Conservation (phyloP, 2,329 filamentous ascomycete species). For the Ilyonectria sp. region DNA sequence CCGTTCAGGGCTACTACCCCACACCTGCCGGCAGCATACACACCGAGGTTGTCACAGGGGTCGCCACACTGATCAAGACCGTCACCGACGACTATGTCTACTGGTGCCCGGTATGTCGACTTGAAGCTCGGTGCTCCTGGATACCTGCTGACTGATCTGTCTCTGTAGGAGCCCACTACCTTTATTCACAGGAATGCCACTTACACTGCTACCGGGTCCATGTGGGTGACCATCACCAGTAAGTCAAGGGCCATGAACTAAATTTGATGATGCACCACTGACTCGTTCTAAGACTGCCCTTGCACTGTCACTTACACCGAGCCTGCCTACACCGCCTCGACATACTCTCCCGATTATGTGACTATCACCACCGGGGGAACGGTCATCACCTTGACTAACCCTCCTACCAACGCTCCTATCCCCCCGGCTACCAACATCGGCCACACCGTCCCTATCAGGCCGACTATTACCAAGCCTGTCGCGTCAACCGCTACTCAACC, state of each 20-base stretch:
- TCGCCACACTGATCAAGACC: conserved; percentile 52
- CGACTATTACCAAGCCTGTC: conserved; percentile 30
- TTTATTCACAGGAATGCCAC: conserved; percentile 59
- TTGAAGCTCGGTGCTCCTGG: too few species aligned
- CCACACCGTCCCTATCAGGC: conserved; percentile 27
- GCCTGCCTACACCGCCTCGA: conserved; percentile 13
- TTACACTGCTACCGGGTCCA: conserved; percentile 59
- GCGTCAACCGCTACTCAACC: conserved; percentile 28
- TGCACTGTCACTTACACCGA: conserved; percentile 58
- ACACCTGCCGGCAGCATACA: not conserved
- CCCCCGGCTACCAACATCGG: conserved; percentile 11
- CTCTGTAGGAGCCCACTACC: conserved; percentile 48
- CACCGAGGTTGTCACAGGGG: conserved; percentile 32
- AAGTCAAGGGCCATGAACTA: conserved; percentile 36
- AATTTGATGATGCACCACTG: conserved; percentile 33
- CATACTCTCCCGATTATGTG: conserved; percentile 19
- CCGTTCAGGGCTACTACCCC: conserved; percentile 2
- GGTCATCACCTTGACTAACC: conserved; percentile 19
- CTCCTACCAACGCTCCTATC: conserved; percentile 23
- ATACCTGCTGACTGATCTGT: not conserved
- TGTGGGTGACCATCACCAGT: conserved; percentile 63
- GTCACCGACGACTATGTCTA: conserved; percentile 57
- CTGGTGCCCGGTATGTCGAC: conserved; percentile 59
- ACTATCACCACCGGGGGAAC: conserved; percentile 12
- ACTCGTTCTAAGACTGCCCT: conserved; percentile 59